Base-by-base conservation (phyloP, 768 basidiomycete genomes). In the Kwoniella newhampshirensis region DNA sequence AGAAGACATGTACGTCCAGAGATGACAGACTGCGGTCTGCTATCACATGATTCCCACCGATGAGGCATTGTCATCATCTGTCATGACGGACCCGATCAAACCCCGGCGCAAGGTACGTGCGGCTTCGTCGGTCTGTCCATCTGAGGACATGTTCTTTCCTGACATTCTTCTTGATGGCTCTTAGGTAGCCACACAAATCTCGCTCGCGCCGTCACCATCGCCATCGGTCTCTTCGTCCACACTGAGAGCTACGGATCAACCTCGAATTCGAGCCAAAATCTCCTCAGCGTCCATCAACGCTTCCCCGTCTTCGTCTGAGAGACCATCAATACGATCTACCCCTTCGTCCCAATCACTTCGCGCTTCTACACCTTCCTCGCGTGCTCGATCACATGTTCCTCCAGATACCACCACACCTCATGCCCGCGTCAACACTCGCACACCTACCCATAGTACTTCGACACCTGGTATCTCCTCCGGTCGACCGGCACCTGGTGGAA, bases 31-130 rank as follows among this genome's bases (percentile, higher is more conserved):
- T n/a, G n/a, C n/a, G n/a, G n/a, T n/a, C n/a, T n/a, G n/a, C n/a
- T n/a, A n/a, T n/a, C n/a, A n/a, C n/a, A n/a, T 32, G 32, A 32
- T 32, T 32, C 7, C 32, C 32, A 32, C 32, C 32, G 7, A 32
- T 32, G 32, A 32, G 32, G 32, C 32, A 13, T 32, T 13, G 32
- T 32, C 13, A 13, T 13, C 32, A 32, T 13, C 6, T 32, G 32
- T 32, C 25, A 54, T 61, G 59, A 56, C 59, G 25, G 54, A 56
- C 23, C 60, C 54, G 23, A 35, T 48, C 42, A 57, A 57, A 30
- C 54, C 50, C 21, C 47, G 51, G 49, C 54, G 60, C 21, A 62
- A 57, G 51, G 60, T 57, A 8, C 28, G 60, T 51, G 18, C 12
- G 1, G 28, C 18, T 26, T 27, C 27, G 1, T 13, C 13, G 12